Conservation (phyloP, 1,284 basidiomycete genomes). For the Tranzscheliella williamsii region DNA sequence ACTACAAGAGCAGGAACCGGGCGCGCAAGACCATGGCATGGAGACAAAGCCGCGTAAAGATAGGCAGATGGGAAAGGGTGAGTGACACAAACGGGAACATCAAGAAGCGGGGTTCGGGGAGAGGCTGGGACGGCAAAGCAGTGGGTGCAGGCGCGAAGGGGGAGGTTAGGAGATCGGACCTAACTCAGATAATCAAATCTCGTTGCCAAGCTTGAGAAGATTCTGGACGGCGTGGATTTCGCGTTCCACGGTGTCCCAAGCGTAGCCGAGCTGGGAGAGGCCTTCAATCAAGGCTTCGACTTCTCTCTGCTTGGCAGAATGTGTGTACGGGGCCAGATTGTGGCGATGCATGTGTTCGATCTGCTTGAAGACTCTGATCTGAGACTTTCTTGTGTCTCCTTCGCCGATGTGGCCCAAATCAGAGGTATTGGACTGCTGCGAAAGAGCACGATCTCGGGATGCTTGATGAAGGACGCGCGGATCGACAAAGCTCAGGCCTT, state of each 20-base stretch:
- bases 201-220: slow-evolving; percentile 29
- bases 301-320: slow-evolving; percentile 46
- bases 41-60: too few relatives aligned
- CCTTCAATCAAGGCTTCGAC: slow-evolving; percentile 48
- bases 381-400: neutral
- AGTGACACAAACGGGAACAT: too few relatives aligned
- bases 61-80: too few relatives aligned
- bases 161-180: too few relatives aligned
- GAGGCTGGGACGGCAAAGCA: too few relatives aligned
- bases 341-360: slow-evolving; percentile 29
- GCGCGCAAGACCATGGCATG: too few relatives aligned
- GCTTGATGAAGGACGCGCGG: slow-evolving; percentile 17
- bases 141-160: too few relatives aligned
- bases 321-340: slow-evolving; percentile 43
- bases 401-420: slow-evolving; percentile 3
- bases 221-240: slow-evolving; percentile 50
- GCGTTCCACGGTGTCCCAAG: slow-evolving; percentile 47
- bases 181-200: too few relatives aligned
- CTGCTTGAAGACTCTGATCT: slow-evolving; percentile 18
- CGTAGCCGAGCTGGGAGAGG: slow-evolving; percentile 53
- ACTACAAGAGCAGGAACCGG: too few relatives aligned
- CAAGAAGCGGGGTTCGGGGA: too few relatives aligned
- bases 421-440: neutral
- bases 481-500: slow-evolving; percentile 14
- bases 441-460: neutral